Conservation (phyloP, 108 stramenopile genomes). For the Parietichytrium sp. region DNA sequence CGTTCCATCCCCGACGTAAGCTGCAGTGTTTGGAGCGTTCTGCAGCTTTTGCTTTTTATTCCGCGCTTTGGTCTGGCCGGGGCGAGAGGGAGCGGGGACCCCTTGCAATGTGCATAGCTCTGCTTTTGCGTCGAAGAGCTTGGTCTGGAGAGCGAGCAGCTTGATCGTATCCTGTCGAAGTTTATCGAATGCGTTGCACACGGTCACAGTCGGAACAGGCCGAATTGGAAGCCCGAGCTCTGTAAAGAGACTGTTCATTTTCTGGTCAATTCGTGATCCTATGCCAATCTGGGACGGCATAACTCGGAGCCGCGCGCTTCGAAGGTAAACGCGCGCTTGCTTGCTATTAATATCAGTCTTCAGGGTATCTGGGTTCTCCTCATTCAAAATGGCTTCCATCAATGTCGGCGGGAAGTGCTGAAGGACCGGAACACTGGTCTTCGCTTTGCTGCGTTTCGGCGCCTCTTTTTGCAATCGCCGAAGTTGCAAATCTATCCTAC, state of each 20-base stretch:
- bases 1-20: no score
- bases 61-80: neutral
- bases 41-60: constrained; percentile 7
- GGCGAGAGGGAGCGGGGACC: neutral
- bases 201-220: neutral
- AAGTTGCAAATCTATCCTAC: neutral
- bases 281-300: neutral
- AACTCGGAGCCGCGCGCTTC: neutral
- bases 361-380: neutral
- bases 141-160: constrained; percentile 23
- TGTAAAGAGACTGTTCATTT: neutral
- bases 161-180: neutral
- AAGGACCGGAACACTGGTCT: neutral
- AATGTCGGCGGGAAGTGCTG: constrained; percentile 33
- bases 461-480: constrained; percentile 18
- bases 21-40: no score
- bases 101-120: neutral
- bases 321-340: constrained; percentile 12
- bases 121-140: neutral
- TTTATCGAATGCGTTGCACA: constrained; percentile 17
- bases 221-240: neutral
- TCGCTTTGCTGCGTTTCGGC: neutral
- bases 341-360: neutral
- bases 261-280: neutral
- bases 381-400: neutral